These are phyloP conservation scores for Aspergillus luchuensis DNA, from an alignment of 2,329 filamentous ascomycete genomes.

Conservation along the genomic window DNA sequence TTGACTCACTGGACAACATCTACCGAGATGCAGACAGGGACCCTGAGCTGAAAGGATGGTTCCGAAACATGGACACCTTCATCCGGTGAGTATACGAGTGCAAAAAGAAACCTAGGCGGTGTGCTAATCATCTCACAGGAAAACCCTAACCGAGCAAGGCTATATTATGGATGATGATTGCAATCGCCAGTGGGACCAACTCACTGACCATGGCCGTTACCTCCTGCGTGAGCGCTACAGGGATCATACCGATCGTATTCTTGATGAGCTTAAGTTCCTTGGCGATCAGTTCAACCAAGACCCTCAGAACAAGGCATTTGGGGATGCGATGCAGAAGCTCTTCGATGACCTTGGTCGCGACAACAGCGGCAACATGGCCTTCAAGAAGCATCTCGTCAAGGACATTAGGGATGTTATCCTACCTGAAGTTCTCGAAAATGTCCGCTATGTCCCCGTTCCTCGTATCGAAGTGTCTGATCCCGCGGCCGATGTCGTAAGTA, in stretches of 20 bases:
- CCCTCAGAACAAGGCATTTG: slow-evolving; percentile 80
- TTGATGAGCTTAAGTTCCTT: slow-evolving; percentile 89
- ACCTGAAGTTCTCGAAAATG: slow-evolving; percentile 76
- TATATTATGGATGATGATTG: slow-evolving; percentile 83
- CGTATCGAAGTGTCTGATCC: slow-evolving; percentile 89
- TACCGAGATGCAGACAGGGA: slow-evolving; percentile 87
- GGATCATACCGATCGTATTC: slow-evolving; percentile 77
- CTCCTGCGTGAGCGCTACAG: slow-evolving; percentile 88
- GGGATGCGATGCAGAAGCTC: slow-evolving; percentile 73
- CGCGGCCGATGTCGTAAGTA: slow-evolving; percentile 69
- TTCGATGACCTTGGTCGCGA: slow-evolving; percentile 91
- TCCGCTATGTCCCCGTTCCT: slow-evolving; percentile 88
- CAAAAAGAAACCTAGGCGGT: neutral
- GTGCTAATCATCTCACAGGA: slow-evolving; percentile 46
- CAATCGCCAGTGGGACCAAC: slow-evolving; percentile 75
- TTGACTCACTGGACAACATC: slow-evolving; percentile 79
- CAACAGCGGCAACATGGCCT: slow-evolving; percentile 76
- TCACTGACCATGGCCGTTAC: slow-evolving; percentile 84
- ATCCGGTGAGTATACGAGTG: slow-evolving; percentile 53
- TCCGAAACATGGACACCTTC: slow-evolving; percentile 74
- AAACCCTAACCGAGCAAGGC: slow-evolving; percentile 83
- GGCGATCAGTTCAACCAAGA: slow-evolving; percentile 88
- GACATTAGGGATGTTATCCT: slow-evolving; percentile 86
- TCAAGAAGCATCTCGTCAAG: slow-evolving; percentile 91
- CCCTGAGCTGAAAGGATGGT: slow-evolving; percentile 85